Base-by-base conservation (phyloP, 2,329 filamentous ascomycete genomes). In the Talaromyces funiculosus region DNA sequence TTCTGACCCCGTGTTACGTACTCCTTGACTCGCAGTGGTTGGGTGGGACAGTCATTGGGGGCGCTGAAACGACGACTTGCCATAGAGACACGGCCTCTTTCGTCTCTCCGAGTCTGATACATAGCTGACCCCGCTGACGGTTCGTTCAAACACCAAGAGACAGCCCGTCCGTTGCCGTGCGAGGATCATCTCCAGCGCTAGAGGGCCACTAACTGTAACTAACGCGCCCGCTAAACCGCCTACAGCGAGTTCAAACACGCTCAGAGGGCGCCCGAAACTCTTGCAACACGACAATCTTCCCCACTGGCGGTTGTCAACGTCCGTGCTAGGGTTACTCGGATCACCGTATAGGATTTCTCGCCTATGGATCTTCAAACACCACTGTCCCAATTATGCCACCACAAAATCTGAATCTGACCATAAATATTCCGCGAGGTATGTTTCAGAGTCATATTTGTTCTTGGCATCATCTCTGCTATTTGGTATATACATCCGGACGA, bases 221-320 rank as follows among this genome's bases (percentile, higher is more conserved):
- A 37, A 18, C 35, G 37, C 24, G 24, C 40, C 53, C 29, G 38
- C 59, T 61, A 61, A 57, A 49, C 59, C 59, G 53, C 31, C 33
- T 31, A 14, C 31, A 56, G 59, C 53, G 24, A 57, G 43, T 18
- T 61, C 59, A 61, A 61, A 61, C 59, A 60, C 57, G 35, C 53
- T 33, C 4, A 43, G 18, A 31, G 47, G 35, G 16, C 26, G 26
- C 20, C 29, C 42, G 35, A 33, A 53, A 45, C 43, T 26, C 54
- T 26, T 18, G 14, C 10, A 26, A 37, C 51, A 57, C 47, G 43
- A 12, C 20, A 18, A 38, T 33, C 22, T n/a, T 29, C 57, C 47
- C 57, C 57, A 59, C 57, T 40, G 33, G 57, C 57, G 47, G 57
- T 42, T 59, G 57, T 59, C n/a, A 29, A 43, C 57, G 54, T 20